Evolutionary conservation across 192 early-diverging fungal species (phyloP), one percentile per base, ranked within the genome.

Genomic region (Backusella tarrabulga): DNA sequence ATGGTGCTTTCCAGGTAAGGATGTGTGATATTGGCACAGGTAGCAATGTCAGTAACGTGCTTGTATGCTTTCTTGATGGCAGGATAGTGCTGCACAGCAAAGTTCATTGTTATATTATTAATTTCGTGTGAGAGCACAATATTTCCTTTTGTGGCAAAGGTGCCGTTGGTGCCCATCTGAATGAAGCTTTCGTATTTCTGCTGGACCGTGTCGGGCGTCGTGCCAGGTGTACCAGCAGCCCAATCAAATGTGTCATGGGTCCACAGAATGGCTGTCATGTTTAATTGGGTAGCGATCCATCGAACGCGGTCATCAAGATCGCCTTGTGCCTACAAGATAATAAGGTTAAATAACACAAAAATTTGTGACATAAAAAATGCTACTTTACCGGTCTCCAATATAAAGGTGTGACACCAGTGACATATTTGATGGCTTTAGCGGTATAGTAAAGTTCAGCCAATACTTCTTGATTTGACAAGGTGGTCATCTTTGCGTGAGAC

Each of bases 281-380:
- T 73, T 71, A 91, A 75, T 56, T 88, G 86, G 32, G 77, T 71
- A 4, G 87, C 83, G 70, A 91, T 88, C 70, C 73, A 71, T 26
- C 90, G 83, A 26, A 90, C 85, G 54, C 90, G 81, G 23, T 88
- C 87, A 50, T 91, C 90, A 46, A 88, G 82, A 81, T 90, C 89
- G 67, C 90, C 90, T 34, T 75, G 84, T 40, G 87, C 74, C 76
- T 77, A 67, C 4, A 26, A 26, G 34, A 56, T 54, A 56, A 71
- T 40, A 42, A 60, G 42, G 38, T 23, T 38, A 76, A 52, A 19
- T 77, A 23, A 41, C 32, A 34, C 1, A n/a, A 38, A 19, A 23
- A 56, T 32, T 0, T 32, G 32, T 32, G 2, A 32, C 32, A 32
- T 3, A 36, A 71, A 23, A 29, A 42, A 0, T 68, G 67, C 2